Evolutionary conservation across 257 asterid species (phyloP), one percentile per base, ranked within the genome.

Genomic region (Lantana camara): DNA sequence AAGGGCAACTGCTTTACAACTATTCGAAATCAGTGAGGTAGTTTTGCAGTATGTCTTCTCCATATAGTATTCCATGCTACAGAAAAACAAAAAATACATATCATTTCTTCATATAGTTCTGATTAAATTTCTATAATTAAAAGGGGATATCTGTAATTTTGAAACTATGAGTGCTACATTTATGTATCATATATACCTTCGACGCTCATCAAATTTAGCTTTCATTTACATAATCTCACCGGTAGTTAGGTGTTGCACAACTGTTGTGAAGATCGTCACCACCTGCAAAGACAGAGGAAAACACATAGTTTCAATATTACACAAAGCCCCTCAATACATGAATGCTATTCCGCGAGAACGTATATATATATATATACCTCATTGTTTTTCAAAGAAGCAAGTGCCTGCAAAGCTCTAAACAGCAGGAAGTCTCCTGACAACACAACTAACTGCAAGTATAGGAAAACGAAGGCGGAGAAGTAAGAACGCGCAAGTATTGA

Each of bases 1-100:
- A 42, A 42, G 48, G 7, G 48, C 48, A 14, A 13, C 15, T 42
- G 48, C 16, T 15, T 42, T 42, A 13, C 48, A 42, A 15, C 48
- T 42, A 12, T 42, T 42, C 14, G 48, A 42, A 42, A 42, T 42
- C 48, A 42, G 14, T 42, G 48, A 42, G 16, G 48, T 17, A 42
- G 48, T 42, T 42, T 42, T 42, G 6, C 15, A 42, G 17, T 42
- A 42, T 42, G 48, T 42, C 48, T 42, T 42, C 15, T 42, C 17
- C 48, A 42, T 42, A 42, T 42, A 42, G 48, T 42, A 42, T 42
- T 42, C 48, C 48, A 42, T 42, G 17, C 48, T 42, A 17, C 48
- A 42, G 17, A 42, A 42, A 42, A 42, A 17, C n/a, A 42, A 13
- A 13, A n/a, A 13, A 3, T 10, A n/a, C n/a, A n/a, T n/a, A n/a